Base-by-base conservation (phyloP, 495 filamentous ascomycete species). In the Apiosordaria backusii region DNA sequence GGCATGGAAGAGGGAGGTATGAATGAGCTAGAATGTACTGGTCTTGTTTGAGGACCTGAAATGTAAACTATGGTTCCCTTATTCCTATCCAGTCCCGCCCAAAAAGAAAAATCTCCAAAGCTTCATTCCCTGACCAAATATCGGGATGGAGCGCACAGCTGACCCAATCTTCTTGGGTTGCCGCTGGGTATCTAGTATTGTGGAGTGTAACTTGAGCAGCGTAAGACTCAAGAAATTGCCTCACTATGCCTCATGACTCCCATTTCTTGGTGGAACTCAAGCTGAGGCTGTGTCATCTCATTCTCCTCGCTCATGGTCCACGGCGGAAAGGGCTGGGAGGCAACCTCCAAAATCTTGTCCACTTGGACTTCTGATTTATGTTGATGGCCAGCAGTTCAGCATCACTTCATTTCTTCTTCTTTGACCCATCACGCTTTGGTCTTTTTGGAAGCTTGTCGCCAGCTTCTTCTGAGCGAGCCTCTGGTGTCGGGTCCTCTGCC, bases 401-500 rank as follows among this genome's bases (percentile, higher is more conserved):
- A 45, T 9, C 35, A 23, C 27, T n/a, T 68, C 60, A 72, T 63
- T 72, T 77, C 45, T 67, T 67, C 50, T 72, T 74, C 64, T 71
- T 76, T 3, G 61, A 50, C 5, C 69, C 75, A 24, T 75, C 74
- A 58, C 74, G 74, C 64, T 71, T 73, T 21, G 69, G 67, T 57
- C 68, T 35, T 62, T 71, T 72, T 2, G 62, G n/a, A n/a, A 61
- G 35, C 57, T 75, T 71, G 22, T 72, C 71, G 7, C 58, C 23
- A 9, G 60, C 18, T 23, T 68, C 26, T 15, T 18, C 60, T 4
- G 58, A 18, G 45, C 54, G 45, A 16, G 45, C 71, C n/a, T 65
- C 70, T 4, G 66, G n/a, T 25, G 60, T 67, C n/a, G 70, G 29
- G 3, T 71, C 72, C 21, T 75, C 78, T 21, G 74, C 74, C 29